Base-by-base conservation (phyloP, 768 basidiomycete genomes). In the Tylopilus sp. region DNA sequence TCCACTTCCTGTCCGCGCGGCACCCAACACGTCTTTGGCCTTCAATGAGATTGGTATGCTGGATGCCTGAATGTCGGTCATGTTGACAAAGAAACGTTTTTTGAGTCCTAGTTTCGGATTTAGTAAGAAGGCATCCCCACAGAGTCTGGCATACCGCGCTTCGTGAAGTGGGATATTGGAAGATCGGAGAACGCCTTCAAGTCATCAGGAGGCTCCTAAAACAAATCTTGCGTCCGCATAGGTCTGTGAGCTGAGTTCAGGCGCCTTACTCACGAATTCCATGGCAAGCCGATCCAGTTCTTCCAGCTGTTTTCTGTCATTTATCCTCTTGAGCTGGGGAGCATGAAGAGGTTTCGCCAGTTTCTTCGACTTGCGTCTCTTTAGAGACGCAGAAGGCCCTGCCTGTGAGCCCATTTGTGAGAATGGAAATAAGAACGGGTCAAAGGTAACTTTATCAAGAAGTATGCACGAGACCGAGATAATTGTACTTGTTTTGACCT, bases 61-160 rank as follows among this genome's bases (percentile, higher is more conserved):
- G 16, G 79, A 73, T 6, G 76, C 69, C 63, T 88, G 86, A 42
- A 88, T 86, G 52, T 92, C 87, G 1, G 95, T 97, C 81, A 93
- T 92, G 21, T 87, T 77, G 38, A 86, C 78, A 62, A 94, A 97
- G 64, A 84, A 92, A 0, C 86, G 83, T 55, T 90, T 89, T 73
- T 90, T 92, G 31, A 98, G 75, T 16, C 94, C 94, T 92, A 51
- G 1, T 13, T 21, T 17, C 45, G 48, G 19, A 58, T 45, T 25
- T 34, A 52, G 45, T 4, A 31, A 12, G 43, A 65, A 48, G n/a
- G 22, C 22, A 38, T 17, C 22, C 5, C 4, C 21, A 49, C 30
- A 28, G 8, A 25, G 36, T 14, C 12, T 47, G 9, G 28, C 58
- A 51, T 54, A 83, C 90, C 92, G 71, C 81, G 80, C 63, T 89